These are phyloP conservation scores for Ajuga reptans DNA, from an alignment of 305 asterid species.

Conservation along the genomic window DNA sequence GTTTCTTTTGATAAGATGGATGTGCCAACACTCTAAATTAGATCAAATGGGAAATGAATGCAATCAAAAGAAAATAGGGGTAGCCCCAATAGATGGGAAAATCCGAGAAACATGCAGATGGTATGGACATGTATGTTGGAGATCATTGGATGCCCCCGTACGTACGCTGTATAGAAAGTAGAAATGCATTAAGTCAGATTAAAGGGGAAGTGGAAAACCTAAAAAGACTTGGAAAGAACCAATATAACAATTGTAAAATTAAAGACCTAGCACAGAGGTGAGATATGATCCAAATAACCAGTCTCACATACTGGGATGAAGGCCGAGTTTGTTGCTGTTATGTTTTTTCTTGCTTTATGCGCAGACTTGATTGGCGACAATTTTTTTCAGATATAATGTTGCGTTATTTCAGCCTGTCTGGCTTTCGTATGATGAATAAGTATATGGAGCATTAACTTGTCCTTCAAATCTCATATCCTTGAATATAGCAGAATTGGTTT, in stretches of 20 bases:
- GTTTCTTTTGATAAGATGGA: background rate
- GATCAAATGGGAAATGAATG: background rate
- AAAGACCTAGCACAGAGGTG: background rate
- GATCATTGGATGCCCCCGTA: background rate
- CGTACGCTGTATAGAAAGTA: background rate
- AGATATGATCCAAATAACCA: background rate
- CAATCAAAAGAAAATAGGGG: background rate
- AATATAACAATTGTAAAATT: background rate
- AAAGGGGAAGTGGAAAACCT: background rate
- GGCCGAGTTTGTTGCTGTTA: background rate
- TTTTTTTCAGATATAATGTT: background rate
- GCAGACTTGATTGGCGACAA: constrained; percentile 8
- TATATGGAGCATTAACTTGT: background rate
- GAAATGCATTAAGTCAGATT: background rate
- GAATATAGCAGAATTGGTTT: constrained; percentile 2
- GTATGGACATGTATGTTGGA: background rate
- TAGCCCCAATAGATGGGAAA: background rate
- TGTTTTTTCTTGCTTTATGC: constrained; percentile 9
- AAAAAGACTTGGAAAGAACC: background rate
- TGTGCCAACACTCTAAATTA: background rate
- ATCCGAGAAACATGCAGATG: background rate
- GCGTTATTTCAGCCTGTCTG: background rate
- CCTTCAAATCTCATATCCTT: constrained; percentile 10
- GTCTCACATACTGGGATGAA: background rate
- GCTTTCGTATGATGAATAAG: constrained; percentile 6